phyloP scores from a whole-genome alignment of 148 eudicot species.

The Camellia granthamiana region DNA sequence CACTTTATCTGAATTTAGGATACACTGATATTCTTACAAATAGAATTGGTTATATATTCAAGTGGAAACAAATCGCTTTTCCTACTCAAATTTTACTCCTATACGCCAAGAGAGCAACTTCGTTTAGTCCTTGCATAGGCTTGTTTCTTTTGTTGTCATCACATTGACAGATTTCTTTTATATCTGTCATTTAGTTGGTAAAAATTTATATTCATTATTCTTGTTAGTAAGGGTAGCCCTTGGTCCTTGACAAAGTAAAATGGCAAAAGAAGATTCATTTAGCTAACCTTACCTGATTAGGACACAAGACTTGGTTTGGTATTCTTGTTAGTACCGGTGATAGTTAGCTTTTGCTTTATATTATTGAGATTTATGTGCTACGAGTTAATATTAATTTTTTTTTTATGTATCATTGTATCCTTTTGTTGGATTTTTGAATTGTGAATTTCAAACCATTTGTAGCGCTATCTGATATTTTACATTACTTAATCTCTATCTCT shows the following conservation, averaged over 20 bases:
- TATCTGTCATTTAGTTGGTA: not conserved
- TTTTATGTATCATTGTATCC: slow-evolving; percentile 5
- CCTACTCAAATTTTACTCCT: not conserved
- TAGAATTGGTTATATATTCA: not conserved
- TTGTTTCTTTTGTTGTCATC: not conserved
- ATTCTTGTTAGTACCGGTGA: not conserved
- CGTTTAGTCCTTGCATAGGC: not conserved
- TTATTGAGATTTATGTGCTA: not conserved
- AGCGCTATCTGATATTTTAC: not conserved
- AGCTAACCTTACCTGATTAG: too few species aligned
- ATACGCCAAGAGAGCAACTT: not conserved
- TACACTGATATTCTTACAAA: too few species aligned
- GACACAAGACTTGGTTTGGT: too few species aligned
- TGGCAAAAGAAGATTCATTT: too few species aligned
- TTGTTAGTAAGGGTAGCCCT: too few species aligned
- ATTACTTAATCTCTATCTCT: not conserved
- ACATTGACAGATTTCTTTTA: not conserved
- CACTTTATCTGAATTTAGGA: too few species aligned
- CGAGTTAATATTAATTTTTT: not conserved
- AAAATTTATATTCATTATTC: not conserved
- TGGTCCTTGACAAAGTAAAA: too few species aligned
- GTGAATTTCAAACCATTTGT: not conserved
- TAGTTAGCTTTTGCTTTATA: not conserved
- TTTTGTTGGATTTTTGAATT: not conserved
- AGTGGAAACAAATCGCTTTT: not conserved